Evolutionary conservation across 73 alveolate genomes (phyloP).

Genomic region (Tetrahymena elliotti): DNA sequence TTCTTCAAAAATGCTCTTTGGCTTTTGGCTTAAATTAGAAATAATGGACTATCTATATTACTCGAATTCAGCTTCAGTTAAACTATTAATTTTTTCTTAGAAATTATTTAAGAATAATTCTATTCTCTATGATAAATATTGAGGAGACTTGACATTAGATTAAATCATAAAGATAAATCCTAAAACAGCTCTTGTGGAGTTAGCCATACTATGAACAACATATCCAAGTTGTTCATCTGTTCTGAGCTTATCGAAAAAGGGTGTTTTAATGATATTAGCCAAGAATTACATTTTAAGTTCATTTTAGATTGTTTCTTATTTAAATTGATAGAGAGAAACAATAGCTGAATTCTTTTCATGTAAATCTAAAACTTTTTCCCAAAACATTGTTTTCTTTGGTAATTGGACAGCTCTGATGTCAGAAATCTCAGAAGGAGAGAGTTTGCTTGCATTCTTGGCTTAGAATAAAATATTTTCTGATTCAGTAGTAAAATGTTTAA

Average conservation of each 20-base stretch:
- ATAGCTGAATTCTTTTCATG: not conserved
- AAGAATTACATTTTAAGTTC: not conserved
- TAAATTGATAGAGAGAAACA: not conserved
- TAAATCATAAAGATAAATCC: conserved; percentile 16
- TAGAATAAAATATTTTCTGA: not conserved
- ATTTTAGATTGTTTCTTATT: not conserved
- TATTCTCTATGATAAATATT: conserved; percentile 18
- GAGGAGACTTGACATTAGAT: conserved; percentile 20
- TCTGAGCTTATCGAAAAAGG: conserved; percentile 25
- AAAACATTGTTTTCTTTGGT: not conserved
- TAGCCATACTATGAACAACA: conserved; percentile 12
- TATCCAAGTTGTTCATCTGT: conserved; percentile 31
- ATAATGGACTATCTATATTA: conserved; percentile 19
- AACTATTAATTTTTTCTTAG: not conserved
- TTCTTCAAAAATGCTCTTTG: conserved; percentile 2
- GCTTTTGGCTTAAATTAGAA: conserved; percentile 3
- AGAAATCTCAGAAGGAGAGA: not conserved
- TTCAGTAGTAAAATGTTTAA: not conserved
- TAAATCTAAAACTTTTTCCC: not conserved
- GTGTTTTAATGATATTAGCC: conserved; percentile 23
- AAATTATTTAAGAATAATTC: not conserved
- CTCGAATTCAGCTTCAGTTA: conserved; percentile 18
- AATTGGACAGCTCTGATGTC: not conserved
- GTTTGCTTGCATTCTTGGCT: not conserved
- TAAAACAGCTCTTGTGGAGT: conserved; percentile 9